Base-by-base conservation (phyloP, 768 basidiomycete species). In the Tubosaeta brunneosetosa region DNA sequence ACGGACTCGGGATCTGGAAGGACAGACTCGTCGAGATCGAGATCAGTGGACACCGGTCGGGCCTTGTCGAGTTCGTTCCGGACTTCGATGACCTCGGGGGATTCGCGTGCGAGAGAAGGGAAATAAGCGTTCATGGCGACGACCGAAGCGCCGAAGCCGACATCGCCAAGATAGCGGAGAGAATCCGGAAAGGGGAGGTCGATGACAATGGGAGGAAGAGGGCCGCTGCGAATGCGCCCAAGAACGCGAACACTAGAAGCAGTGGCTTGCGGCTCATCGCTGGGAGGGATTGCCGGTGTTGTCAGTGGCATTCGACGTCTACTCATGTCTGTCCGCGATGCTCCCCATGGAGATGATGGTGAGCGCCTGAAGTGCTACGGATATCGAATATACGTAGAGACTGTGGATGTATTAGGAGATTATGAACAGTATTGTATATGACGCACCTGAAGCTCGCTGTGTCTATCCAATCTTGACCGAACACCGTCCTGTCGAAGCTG, bases 61-160 rank as follows among this genome's bases (percentile, higher is more conserved):
- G 46, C 14, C 36, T 37, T n/a, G 36, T 37, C 7, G 16, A n/a
- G 37, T 37, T 60, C 9, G 87, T 84, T 56, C 85, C 83, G 3
- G 81, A 80, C 1, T 29, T 29, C 27, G 27, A 29, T 29, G 4
- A 29, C 27, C 27, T 29, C 27, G 27, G 27, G 27, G 8, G 84
- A 77, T 38, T 82, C 80, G 8, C 27, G 27, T 3, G 89, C 88
- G 8, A 92, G 77, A 1, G 73, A 72, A 0, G 91, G 91, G 5
- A 95, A 80, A 67, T 95, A 95, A 0, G 91, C 81, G 64, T 97
- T 97, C 77, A 91, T 82, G 17, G 92, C 93, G 4, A 97, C 94
- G 10, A 86, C 75, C 4, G 86, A 88, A 0, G 86, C 87, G 2
- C 93, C 90, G 58, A 97, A 97, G 3, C 27, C 82, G 12, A 93